These are phyloP conservation scores for Penicillium soppii DNA, from an alignment of 495 filamentous ascomycete genomes.

Conservation along the genomic window DNA sequence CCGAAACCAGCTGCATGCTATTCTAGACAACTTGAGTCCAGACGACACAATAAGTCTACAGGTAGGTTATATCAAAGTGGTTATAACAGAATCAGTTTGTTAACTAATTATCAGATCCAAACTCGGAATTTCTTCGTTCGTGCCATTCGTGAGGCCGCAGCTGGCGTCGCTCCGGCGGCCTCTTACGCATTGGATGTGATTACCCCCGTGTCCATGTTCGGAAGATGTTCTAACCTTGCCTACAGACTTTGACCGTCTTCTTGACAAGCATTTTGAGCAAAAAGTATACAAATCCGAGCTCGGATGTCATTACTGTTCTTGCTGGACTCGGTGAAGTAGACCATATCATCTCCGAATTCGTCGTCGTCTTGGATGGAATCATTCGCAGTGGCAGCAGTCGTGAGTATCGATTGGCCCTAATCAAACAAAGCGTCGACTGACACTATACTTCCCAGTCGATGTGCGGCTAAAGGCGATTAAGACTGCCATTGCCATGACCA, in stretches of 20 bases:
- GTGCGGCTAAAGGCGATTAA: constrained; percentile 77
- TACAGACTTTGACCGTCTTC: constrained; percentile 86
- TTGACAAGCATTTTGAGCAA: constrained; percentile 77
- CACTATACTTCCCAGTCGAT: constrained; percentile 51
- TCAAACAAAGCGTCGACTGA: neutral
- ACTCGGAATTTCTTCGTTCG: constrained; percentile 76
- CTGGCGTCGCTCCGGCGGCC: constrained; percentile 59
- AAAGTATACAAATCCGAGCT: constrained; percentile 93
- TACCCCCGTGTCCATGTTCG: constrained; percentile 4
- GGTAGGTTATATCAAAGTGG: constrained; percentile 34
- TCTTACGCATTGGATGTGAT: constrained; percentile 88
- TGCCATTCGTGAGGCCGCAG: constrained; percentile 67
- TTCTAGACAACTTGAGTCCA: constrained; percentile 65
- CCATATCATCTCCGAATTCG: constrained; percentile 82
- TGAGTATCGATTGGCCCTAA: constrained; percentile 41
- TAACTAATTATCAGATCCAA: constrained; percentile 49
- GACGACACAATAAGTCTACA: constrained; percentile 76
- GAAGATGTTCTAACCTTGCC: constrained; percentile 36
- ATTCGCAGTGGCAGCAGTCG: constrained; percentile 75
- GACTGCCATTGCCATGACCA: constrained; percentile 79
- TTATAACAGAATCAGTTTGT: constrained; percentile 1
- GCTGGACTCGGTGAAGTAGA: constrained; percentile 88
- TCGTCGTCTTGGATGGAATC: constrained; percentile 71
- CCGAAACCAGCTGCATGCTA: constrained; percentile 57
- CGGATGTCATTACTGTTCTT: constrained; percentile 87